Base-by-base conservation (phyloP, 345 rosid genomes). In the Populus nigra region DNA sequence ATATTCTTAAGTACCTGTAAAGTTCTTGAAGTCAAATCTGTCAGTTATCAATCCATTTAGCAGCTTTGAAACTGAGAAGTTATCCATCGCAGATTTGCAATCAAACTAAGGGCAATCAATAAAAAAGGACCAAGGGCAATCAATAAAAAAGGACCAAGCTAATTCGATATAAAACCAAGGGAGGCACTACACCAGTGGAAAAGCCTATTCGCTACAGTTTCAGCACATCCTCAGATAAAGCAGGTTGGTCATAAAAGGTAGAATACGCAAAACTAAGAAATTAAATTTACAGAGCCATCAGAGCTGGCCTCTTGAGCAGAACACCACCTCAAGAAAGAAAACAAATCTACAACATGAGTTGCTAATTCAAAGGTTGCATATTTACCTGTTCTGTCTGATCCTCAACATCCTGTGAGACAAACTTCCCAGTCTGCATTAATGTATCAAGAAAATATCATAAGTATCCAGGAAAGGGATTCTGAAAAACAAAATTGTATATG, bases 321-420 rank as follows among this genome's bases (percentile, higher is more conserved):
- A 43, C 18, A 15, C 27, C 16, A 72, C 39, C n/a, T 27, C 61
- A 15, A 20, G 18, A 31, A 50, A 27, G 23, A 20, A 31, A 22
- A 55, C 23, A 38, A 36, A 29, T 38, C 20, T 49, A 23, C 66
- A 45, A 22, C 55, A 23, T 2, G 45, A 5, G 22, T 16, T 39
- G 50, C 9, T 71, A 77, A 7, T 8, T 53, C 41, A 77, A 35
- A 55, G 27, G 38, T 18, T 33, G 72, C 74, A 45, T 66, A n/a
- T 73, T 85, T 83, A 94, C 97, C 94, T 92, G 97, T 73, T 89
- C 96, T 15, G 94, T 91, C 82, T 94, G 98, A 78, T 87, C 97
- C 83, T 91, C 97, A 22, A 94, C 84, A 35, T 49, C 53, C 36
- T 90, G 94, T 0, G 97, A 91, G 73, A 89, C 77, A 67, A 94